Evolutionary conservation across 2,329 filamentous ascomycete genomes (phyloP), one percentile per base, ranked within the genome.

Genomic region (Alternaria tenuissima): DNA sequence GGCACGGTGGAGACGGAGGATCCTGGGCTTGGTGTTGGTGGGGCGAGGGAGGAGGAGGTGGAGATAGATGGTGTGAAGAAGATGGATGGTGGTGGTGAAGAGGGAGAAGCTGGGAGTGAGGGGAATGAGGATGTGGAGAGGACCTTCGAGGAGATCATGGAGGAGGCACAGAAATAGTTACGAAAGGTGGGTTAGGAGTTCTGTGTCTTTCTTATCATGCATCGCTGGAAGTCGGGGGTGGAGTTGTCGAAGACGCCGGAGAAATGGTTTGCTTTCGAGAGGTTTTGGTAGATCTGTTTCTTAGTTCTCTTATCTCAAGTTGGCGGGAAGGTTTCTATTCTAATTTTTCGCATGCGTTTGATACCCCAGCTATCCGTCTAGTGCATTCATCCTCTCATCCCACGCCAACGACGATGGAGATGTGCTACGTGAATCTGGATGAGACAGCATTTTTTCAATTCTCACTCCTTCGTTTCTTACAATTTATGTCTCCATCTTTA

Each of bases 271-370:
- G 5, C 0, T 1, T 26, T n/a, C 1, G 18, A 24, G 46, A 49
- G 1, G 5, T 11, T 49, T 8, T 34, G 18, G 46, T 49, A 36
- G 8, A n/a, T 16, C 2, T 3, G 18, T 4, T 14, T 8, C 8
- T 32, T 20, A 3, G 0, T 47, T 9, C 3, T 8, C 2, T 3
- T 20, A 3, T 24, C 20, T 42, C 7, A 20, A 16, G 20, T 1
- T 12, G 20, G 0, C 12, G 0, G 18, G 3, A 22, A 3, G 11
- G 18, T 41, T 1, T 22, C 9, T 5, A 2, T 39, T 20, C 3
- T 8, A 20, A 5, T 20, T 4, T 3, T 11, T 8, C 28, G 3
- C 0, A 11, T 12, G 24, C 11, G 2, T 18, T 4, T 6, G 3
- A 9, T 44, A 20, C 28, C 28, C 28, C 8, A 30, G 28, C 28